These are phyloP conservation scores for Hydnomerulius pinastri DNA, from an alignment of 768 basidiomycete genomes.

Conservation along the genomic window DNA sequence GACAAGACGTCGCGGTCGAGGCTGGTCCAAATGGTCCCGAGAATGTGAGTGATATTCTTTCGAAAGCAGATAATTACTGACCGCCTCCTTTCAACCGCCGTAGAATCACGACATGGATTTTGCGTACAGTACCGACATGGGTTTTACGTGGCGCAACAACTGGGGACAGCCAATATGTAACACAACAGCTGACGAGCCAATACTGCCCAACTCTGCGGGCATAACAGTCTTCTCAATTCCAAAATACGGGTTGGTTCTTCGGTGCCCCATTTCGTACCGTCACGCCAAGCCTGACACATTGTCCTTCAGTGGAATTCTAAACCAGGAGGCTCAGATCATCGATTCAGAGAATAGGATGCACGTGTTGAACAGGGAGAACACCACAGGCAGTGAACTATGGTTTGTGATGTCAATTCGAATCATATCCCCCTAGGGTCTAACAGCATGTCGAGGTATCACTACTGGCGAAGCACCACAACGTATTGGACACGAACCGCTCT, in stretches of 20 bases:
- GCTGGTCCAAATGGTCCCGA: no score
- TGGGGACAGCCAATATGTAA: conserved; percentile 37
- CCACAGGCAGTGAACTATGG: conserved; percentile 36
- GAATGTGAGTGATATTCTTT: no score
- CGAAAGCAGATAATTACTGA: no score
- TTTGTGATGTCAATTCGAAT: conserved; percentile 6
- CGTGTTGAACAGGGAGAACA: conserved; percentile 40
- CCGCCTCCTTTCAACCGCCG: no score
- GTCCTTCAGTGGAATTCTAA: conserved; percentile 37
- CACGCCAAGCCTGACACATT: neutral
- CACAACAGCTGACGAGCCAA: conserved; percentile 22
- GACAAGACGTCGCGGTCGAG: no score
- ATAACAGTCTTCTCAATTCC: conserved; percentile 38
- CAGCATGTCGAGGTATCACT: conserved; percentile 15
- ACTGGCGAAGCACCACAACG: conserved; percentile 19
- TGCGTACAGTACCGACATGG: conserved; percentile 31
- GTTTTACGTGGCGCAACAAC: conserved; percentile 37
- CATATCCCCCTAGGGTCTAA: neutral
- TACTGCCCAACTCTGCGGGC: conserved; percentile 35
- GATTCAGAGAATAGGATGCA: conserved; percentile 32
- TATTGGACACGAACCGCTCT: conserved; percentile 37
- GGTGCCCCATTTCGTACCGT: neutral
- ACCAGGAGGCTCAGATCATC: conserved; percentile 36
- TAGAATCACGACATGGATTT: no score
- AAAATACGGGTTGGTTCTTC: conserved; percentile 30